Evolutionary conservation across 164 flowering plant species (phyloP).

Genomic region (grape (Vitis vinifera)): DNA sequence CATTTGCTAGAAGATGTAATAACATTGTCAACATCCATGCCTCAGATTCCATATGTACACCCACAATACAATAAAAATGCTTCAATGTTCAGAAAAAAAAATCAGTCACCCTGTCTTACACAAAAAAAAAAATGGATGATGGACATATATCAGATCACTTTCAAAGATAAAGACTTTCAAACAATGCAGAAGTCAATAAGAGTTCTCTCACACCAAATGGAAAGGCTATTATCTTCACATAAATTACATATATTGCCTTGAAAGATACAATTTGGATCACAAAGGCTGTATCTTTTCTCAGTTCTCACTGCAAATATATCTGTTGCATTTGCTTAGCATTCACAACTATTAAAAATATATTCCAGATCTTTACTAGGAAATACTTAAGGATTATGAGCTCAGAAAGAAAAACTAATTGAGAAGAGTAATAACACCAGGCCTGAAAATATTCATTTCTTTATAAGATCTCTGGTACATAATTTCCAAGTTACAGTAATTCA

Average conservation of each 20-base stretch:
- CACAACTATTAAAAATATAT: background rate
- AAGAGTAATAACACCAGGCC: background rate
- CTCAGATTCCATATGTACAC: background rate
- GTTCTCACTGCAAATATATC: background rate
- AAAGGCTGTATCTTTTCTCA: background rate
- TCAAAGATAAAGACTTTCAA: too few relatives aligned
- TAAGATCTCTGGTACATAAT: conserved; percentile 32
- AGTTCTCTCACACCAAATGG: background rate
- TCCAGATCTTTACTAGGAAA: background rate
- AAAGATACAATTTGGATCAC: background rate
- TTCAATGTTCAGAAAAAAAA: background rate
- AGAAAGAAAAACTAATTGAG: background rate
- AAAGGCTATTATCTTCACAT: background rate
- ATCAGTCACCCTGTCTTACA: background rate
- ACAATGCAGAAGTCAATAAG: too few relatives aligned
- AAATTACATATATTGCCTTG: background rate
- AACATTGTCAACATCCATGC: background rate
- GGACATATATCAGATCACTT: background rate
- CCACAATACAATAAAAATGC: background rate
- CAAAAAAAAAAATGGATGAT: background rate
- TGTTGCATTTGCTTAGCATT: background rate
- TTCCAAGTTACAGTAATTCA: conserved; percentile 12
- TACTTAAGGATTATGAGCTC: background rate
- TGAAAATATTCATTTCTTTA: conserved; percentile 26
- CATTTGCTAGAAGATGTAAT: background rate